phyloP scores from a whole-genome alignment of 306 rosid genomes.

The Begonia fuchsioides region DNA sequence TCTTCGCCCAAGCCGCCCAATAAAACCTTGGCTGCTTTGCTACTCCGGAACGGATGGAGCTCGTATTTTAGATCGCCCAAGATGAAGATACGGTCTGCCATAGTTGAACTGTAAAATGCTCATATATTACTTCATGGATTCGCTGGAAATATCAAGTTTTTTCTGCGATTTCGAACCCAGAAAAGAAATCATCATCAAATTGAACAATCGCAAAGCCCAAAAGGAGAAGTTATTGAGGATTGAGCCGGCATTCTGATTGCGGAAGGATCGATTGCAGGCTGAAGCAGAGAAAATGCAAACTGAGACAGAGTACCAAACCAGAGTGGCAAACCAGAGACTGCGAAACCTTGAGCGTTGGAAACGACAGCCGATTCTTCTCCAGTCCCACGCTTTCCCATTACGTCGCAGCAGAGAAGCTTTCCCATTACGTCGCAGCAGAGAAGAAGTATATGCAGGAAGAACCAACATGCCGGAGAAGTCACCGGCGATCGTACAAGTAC shows the following conservation, averaged over 20 bases:
- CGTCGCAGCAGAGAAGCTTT: slow-evolving; percentile 3
- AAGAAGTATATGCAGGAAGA: not conserved
- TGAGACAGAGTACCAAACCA: too few relatives aligned
- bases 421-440: slow-evolving; percentile 6
- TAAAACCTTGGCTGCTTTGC: too few relatives aligned
- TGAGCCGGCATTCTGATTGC: not conserved
- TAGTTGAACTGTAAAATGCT: slow-evolving; percentile 52
- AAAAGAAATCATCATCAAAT: not conserved
- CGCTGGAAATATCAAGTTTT: not conserved
- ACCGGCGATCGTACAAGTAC: slow-evolving; percentile 3
- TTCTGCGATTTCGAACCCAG: too few relatives aligned
- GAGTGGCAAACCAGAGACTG: not conserved
- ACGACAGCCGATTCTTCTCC: slow-evolving; percentile 94
- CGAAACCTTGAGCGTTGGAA: slow-evolving; percentile 80
- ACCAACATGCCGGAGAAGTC: slow-evolving; percentile 1
- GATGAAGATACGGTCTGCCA: slow-evolving; percentile 35
- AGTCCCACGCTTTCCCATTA: slow-evolving; percentile 96
- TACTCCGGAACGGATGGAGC: too few relatives aligned
- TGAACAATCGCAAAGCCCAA: not conserved
- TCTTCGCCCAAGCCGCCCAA: too few relatives aligned
- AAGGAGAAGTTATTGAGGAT: not conserved
- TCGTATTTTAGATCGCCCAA: slow-evolving; percentile 12
- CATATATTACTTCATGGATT: not conserved
- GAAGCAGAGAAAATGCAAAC: not conserved
- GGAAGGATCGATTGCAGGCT: slow-evolving; percentile 1